These are phyloP conservation scores for Trichoderma asperellum DNA, from an alignment of 2,329 filamentous ascomycete genomes.

Conservation along the genomic window DNA sequence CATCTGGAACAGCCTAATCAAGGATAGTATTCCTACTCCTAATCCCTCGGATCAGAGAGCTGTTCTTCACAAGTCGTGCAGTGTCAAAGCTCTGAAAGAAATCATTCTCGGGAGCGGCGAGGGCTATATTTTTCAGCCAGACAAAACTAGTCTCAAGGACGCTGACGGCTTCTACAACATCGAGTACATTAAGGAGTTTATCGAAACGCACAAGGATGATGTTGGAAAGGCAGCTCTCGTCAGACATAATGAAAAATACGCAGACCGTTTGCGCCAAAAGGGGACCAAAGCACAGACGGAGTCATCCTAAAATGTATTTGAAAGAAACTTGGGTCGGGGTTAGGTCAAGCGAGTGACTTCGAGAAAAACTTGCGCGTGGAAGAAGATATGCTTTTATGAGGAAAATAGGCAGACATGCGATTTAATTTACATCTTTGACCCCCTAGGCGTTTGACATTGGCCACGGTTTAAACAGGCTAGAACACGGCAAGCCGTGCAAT, in stretches of 20 bases:
- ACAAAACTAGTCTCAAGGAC: slow-evolving; percentile 38
- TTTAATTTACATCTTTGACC: background rate
- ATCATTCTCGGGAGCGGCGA: slow-evolving; percentile 53
- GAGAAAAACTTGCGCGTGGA: background rate
- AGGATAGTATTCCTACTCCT: slow-evolving; percentile 40
- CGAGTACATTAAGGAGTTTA: slow-evolving; percentile 48
- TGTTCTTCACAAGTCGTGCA: slow-evolving; percentile 40
- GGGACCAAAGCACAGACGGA: background rate
- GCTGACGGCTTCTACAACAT: slow-evolving; percentile 50
- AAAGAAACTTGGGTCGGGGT: background rate
- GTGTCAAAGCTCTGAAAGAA: slow-evolving; percentile 51
- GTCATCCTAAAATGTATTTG: background rate
- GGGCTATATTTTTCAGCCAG: slow-evolving; percentile 43
- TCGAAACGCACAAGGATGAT: slow-evolving; percentile 44
- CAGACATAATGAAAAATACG: slow-evolving; percentile 33
- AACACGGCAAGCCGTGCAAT: no score
- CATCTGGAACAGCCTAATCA: slow-evolving; percentile 53
- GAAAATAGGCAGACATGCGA: background rate
- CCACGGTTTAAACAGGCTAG: background rate
- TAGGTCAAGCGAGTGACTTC: background rate
- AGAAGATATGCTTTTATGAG: background rate
- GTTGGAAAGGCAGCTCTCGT: slow-evolving; percentile 44
- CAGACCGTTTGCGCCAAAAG: slow-evolving; percentile 11
- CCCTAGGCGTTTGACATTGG: background rate
- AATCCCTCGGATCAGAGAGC: slow-evolving; percentile 36